A percentile compares a stretch with the other conserved stretches of the same genome.
phyloP scores from a whole-genome alignment of 1,284 basidiomycete genomes.

The Sporisorium exsertum region DNA sequence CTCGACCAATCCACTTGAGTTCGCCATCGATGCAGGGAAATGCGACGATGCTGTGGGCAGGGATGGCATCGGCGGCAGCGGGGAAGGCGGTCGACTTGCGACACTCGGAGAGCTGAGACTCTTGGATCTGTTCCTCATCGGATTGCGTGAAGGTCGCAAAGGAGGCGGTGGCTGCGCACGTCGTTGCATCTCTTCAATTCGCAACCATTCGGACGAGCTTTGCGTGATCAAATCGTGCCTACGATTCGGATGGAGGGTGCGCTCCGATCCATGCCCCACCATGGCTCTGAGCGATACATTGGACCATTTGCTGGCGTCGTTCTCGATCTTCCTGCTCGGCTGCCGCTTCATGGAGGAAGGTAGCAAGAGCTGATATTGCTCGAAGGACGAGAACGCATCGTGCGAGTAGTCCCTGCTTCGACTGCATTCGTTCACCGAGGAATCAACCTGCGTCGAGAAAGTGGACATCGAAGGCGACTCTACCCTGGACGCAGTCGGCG shows the following conservation, averaged over 20 bases:
- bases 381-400: not conserved
- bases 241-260: not conserved
- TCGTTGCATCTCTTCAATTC: not conserved
- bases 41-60: conserved; percentile 14
- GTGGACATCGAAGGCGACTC: conserved; percentile 19
- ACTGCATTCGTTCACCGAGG: not conserved
- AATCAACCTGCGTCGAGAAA: conserved; percentile 12
- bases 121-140: conserved; percentile 26
- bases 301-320: conserved; percentile 13
- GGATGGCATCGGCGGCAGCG: conserved; percentile 24
- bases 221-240: not conserved
- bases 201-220: conserved; percentile 14
- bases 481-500: not conserved
- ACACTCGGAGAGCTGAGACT: conserved; percentile 20
- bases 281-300: conserved; percentile 23
- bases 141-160: conserved; percentile 30
- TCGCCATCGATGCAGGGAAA: not conserved
- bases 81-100: conserved; percentile 8
- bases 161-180: conserved; percentile 25
- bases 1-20: not conserved
- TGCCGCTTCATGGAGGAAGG: conserved; percentile 30
- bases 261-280: conserved; percentile 14
- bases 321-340: conserved; percentile 17
- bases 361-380: conserved; percentile 23
- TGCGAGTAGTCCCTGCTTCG: not conserved